Evolutionary conservation across 148 eudicot genomes (phyloP).

Genomic region (Talinum fruticosum): DNA sequence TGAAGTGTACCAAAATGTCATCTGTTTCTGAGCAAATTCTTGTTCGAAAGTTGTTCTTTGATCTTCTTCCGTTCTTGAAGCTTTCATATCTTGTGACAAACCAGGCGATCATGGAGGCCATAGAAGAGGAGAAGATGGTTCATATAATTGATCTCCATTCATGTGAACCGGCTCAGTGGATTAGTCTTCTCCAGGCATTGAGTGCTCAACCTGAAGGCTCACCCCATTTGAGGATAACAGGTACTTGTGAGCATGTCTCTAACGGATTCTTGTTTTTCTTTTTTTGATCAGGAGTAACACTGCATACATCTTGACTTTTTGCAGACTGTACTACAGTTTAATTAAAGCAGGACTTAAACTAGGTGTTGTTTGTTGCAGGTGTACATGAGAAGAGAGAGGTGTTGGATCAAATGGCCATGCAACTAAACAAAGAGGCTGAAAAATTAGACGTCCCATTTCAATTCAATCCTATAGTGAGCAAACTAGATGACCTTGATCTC

Average conservation of each 20-base stretch:
- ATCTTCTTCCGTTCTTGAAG: conserved; percentile 60
- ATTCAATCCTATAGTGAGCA: conserved; percentile 53
- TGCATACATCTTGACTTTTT: neutral
- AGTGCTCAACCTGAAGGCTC: conserved; percentile 57
- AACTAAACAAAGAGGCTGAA: conserved; percentile 61
- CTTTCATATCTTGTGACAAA: conserved; percentile 56
- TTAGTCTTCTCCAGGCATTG: conserved; percentile 54
- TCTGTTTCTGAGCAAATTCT: conserved; percentile 44
- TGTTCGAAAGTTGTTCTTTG: conserved; percentile 50
- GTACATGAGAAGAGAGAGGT: conserved; percentile 61
- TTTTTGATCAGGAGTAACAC: neutral
- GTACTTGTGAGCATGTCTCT: neutral
- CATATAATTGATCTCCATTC: conserved; percentile 64
- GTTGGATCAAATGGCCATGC: conserved; percentile 54
- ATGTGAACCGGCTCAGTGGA: conserved; percentile 76
- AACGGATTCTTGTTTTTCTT: neutral
- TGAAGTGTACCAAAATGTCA: conserved; percentile 47
- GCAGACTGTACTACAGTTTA: too few species aligned
- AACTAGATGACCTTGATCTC: conserved; percentile 55
- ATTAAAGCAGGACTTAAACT: neutral
- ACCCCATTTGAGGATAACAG: conserved; percentile 66
- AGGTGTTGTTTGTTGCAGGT: conserved; percentile 21
- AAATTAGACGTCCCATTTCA: conserved; percentile 71
- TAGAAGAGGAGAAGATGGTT: conserved; percentile 73
- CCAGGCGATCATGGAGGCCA: conserved; percentile 68